A percentile compares a stretch with the other conserved stretches of the same genome.
phyloP scores from a whole-genome alignment of 148 eudicot genomes.

The Salicornia ramosissima region DNA sequence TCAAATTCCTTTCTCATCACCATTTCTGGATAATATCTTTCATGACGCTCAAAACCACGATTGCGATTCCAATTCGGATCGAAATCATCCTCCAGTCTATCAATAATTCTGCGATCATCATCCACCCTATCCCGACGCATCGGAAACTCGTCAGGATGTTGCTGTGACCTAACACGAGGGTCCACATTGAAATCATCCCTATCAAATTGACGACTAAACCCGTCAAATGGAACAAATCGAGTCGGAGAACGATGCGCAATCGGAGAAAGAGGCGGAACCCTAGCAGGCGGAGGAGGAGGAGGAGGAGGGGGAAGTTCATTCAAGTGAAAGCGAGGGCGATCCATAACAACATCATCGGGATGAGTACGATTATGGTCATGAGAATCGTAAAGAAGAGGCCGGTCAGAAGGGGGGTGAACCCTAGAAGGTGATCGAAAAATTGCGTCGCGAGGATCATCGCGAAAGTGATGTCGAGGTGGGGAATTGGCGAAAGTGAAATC shows the following conservation, averaged over 20 bases:
- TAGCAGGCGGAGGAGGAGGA: neutral
- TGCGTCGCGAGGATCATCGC: neutral
- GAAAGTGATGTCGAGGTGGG: neutral
- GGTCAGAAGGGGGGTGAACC: conserved; percentile 19
- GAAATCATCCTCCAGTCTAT: conserved; percentile 16
- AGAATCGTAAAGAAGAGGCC: neutral
- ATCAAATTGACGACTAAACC: conserved; percentile 22
- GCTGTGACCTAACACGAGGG: conserved; percentile 2
- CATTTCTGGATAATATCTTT: conserved; percentile 11
- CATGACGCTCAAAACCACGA: conserved; percentile 7
- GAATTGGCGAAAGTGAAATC: neutral
- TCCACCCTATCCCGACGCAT: conserved; percentile 4
- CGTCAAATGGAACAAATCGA: conserved; percentile 12
- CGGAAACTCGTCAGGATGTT: conserved; percentile 1
- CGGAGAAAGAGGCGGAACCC: conserved; percentile 21
- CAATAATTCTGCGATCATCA: conserved; percentile 19
- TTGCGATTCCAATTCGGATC: conserved; percentile 4
- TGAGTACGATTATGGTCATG: neutral
- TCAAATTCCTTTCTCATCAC: conserved; percentile 20
- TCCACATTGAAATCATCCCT: conserved; percentile 16
- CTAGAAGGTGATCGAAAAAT: conserved; percentile 25
- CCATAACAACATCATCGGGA: neutral
- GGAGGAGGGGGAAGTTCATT: neutral
- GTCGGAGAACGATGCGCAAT: neutral
- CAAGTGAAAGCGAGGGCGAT: neutral